A percentile compares a stretch with the other conserved stretches of the same genome.
phyloP scores from a whole-genome alignment of 75 land plant species.

The Selaginella tamariscina region DNA sequence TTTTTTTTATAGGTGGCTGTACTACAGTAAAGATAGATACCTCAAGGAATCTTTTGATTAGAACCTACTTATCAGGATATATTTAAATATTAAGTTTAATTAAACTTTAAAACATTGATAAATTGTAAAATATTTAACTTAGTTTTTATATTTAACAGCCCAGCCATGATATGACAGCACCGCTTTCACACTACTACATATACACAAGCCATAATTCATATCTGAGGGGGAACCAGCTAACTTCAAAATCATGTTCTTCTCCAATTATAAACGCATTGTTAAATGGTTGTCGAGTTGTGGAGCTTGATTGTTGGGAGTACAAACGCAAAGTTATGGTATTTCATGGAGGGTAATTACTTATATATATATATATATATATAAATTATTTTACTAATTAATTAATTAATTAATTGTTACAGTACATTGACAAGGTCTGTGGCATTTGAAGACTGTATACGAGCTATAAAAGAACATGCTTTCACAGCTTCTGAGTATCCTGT shows the following conservation, averaged over 20 bases:
- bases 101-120: too few species aligned
- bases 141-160: too few species aligned
- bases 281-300: conserved; percentile 31
- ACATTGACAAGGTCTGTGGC: conserved; percentile 20
- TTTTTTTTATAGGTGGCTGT: neutral
- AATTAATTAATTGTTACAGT: conserved; percentile 12
- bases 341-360: conserved; percentile 19
- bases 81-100: neutral
- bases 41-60: too few species aligned
- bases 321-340: conserved; percentile 20
- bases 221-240: conserved; percentile 32
- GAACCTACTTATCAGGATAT: neutral
- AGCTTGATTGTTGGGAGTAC: conserved; percentile 31
- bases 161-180: conserved; percentile 26
- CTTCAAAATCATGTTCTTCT: conserved; percentile 20
- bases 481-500: conserved; percentile 29
- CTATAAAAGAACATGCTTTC: conserved; percentile 33
- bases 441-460: conserved; percentile 22
- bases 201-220: conserved; percentile 32
- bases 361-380: too few species aligned
- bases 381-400: too few species aligned
- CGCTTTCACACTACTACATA: conserved; percentile 29
- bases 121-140: too few species aligned
- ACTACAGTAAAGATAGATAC: too few species aligned
- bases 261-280: conserved; percentile 22